Evolutionary conservation across 352 stramenopile genomes (phyloP).

Genomic region (Phytophthora aleatoria): DNA sequence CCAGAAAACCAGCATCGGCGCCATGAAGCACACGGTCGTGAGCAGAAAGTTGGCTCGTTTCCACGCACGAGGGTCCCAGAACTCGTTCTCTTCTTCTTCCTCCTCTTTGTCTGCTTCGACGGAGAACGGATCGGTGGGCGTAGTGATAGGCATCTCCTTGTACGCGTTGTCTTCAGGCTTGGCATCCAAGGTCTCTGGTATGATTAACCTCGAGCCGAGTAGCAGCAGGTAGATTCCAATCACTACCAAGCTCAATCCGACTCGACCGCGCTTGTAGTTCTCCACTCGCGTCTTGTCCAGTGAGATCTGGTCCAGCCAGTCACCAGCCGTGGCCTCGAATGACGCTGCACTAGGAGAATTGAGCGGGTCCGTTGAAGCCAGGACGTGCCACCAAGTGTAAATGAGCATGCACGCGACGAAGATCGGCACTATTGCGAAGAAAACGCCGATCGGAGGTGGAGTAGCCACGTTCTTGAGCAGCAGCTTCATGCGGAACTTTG

Average conservation of each 20-base stretch:
- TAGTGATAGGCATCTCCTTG: conserved; percentile 58
- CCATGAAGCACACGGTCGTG: conserved; percentile 82
- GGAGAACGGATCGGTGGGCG: conserved; percentile 51
- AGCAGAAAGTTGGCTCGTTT: conserved; percentile 94
- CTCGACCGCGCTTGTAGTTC: conserved; percentile 87
- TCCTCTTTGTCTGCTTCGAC: conserved; percentile 60
- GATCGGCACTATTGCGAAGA: conserved; percentile 69
- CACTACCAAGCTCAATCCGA: conserved; percentile 83
- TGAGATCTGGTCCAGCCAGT: conserved; percentile 90
- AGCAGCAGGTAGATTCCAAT: conserved; percentile 86
- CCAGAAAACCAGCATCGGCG: conserved; percentile 91
- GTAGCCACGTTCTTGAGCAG: conserved; percentile 91
- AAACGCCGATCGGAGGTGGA: conserved; percentile 84
- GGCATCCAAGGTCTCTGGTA: conserved; percentile 86
- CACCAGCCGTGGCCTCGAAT: conserved; percentile 86
- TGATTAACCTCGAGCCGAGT: conserved; percentile 63
- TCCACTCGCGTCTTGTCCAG: conserved; percentile 77
- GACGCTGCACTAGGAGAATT: conserved; percentile 57
- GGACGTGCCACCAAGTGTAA: conserved; percentile 83
- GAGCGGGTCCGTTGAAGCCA: conserved; percentile 54
- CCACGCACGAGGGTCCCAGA: conserved; percentile 86
- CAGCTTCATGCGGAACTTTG: conserved; percentile 91
- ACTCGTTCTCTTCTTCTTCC: conserved; percentile 69
- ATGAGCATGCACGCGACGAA: conserved; percentile 60
- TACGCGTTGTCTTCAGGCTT: conserved; percentile 81